These are phyloP conservation scores for Blastobotrys illinoisensis DNA, from an alignment of 1,139 yeast species.

Conservation along the genomic window DNA sequence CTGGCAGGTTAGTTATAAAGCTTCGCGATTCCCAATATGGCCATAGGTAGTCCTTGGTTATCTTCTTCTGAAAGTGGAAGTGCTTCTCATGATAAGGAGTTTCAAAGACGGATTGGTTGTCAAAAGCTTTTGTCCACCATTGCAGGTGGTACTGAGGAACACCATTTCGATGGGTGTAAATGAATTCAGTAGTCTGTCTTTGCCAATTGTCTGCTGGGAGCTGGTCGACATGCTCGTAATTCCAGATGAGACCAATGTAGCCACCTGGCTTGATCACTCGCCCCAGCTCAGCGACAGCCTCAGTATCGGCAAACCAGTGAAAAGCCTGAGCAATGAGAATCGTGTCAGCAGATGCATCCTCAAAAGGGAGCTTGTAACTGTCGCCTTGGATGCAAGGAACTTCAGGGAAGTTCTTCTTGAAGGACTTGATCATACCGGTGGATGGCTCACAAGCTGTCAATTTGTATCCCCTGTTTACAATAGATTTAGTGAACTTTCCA, in stretches of 20 bases:
- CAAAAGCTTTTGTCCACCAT: slow-evolving; percentile 44
- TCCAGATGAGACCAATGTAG: slow-evolving; percentile 55
- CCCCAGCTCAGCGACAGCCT: slow-evolving; percentile 45
- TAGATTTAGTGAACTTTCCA: slow-evolving; percentile 54
- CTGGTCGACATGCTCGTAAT: slow-evolving; percentile 42
- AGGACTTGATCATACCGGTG: slow-evolving; percentile 51
- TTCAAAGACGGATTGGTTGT: slow-evolving; percentile 30
- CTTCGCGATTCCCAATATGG: slow-evolving; percentile 55
- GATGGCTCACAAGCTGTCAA: slow-evolving; percentile 54
- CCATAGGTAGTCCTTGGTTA: slow-evolving; percentile 36
- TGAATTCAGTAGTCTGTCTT: slow-evolving; percentile 28
- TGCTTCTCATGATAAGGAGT: slow-evolving; percentile 35
- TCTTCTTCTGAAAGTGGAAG: slow-evolving; percentile 26
- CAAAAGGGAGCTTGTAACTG: slow-evolving; percentile 46
- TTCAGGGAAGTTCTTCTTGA: slow-evolving; percentile 45
- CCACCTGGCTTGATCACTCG: slow-evolving; percentile 53
- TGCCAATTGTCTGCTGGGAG: slow-evolving; percentile 32
- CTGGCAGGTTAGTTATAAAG: slow-evolving; percentile 47
- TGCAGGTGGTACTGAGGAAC: slow-evolving; percentile 59
- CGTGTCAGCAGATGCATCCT: slow-evolving; percentile 44
- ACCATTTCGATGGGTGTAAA: slow-evolving; percentile 32
- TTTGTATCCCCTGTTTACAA: slow-evolving; percentile 43
- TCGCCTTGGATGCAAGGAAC: slow-evolving; percentile 40
- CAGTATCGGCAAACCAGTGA: slow-evolving; percentile 59
- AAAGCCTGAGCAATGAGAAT: slow-evolving; percentile 61